Percentiles rank a stretch among this genome's conserved stretches.
These are phyloP conservation scores for Flammula alnicola DNA, from an alignment of 1,284 basidiomycete species.

Conservation along the genomic window DNA sequence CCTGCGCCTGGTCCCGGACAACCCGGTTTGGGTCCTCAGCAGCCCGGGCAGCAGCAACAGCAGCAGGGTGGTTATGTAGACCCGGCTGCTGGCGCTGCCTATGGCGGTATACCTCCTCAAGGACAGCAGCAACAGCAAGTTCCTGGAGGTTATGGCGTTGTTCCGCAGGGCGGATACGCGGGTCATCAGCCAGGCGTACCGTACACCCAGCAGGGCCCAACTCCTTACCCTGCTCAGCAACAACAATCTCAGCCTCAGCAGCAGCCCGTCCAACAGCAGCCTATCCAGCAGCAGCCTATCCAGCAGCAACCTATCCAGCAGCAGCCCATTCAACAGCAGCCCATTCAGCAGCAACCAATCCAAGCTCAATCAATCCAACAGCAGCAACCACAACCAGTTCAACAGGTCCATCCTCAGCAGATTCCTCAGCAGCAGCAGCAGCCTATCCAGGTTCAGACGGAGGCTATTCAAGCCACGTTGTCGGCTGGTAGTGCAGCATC, in stretches of 20 bases:
- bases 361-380: slow-evolving; percentile 18
- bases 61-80: slow-evolving; percentile 10
- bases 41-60: slow-evolving; percentile 1
- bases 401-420: slow-evolving; percentile 26
- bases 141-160: slow-evolving; percentile 20
- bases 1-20: slow-evolving; percentile 9
- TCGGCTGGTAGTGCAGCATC: background rate
- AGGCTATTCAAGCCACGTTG: slow-evolving; percentile 4
- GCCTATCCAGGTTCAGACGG: slow-evolving; percentile 19
- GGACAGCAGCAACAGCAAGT: slow-evolving; percentile 20
- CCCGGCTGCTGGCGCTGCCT: slow-evolving; percentile 6
- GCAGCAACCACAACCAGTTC: slow-evolving; percentile 24
- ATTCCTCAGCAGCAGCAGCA: slow-evolving; percentile 12
- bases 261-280: slow-evolving; percentile 19
- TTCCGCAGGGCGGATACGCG: slow-evolving; percentile 28
- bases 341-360: slow-evolving; percentile 18
- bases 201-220: slow-evolving; percentile 37
- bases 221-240: slow-evolving; percentile 34
- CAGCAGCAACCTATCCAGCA: slow-evolving; percentile 20
- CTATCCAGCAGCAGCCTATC: slow-evolving; percentile 9
- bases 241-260: slow-evolving; percentile 15
- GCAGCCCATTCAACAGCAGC: slow-evolving; percentile 14
- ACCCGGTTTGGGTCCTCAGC: slow-evolving; percentile 3
- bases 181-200: slow-evolving; percentile 31
- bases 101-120: slow-evolving; percentile 15